Conservation (phyloP, 1,284 basidiomycete species). For the Coniophora puteana region DNA sequence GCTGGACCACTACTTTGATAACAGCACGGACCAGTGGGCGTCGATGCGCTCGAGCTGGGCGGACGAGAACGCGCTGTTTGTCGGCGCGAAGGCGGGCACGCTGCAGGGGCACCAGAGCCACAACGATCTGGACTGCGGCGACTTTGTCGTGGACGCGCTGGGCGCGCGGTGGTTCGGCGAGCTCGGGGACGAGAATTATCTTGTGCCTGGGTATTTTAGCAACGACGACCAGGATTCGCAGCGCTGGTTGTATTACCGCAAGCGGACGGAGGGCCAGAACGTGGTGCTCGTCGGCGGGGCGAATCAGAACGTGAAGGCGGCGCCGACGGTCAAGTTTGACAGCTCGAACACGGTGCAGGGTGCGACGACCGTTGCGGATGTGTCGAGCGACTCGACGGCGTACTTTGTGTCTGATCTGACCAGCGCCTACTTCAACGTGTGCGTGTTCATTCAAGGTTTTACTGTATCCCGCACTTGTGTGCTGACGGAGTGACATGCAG, state of each 20-base stretch:
- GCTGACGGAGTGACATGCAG: constrained; percentile 22
- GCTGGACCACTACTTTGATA: constrained; percentile 82
- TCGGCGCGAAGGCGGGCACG: constrained; percentile 86
- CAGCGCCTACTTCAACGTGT: constrained; percentile 77
- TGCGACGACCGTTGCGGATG: constrained; percentile 66
- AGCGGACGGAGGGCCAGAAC: constrained; percentile 97
- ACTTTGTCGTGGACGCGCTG: constrained; percentile 94
- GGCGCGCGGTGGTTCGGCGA: constrained; percentile 97
- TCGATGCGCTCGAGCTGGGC: constrained; percentile 94
- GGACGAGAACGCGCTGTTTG: constrained; percentile 77
- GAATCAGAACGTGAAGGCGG: constrained; percentile 82
- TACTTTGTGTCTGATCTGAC: constrained; percentile 83
- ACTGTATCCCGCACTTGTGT: constrained; percentile 7
- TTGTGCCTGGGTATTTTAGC: constrained; percentile 68
- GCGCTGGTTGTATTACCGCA: constrained; percentile 93
- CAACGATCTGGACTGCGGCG: constrained; percentile 90
- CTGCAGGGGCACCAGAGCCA: constrained; percentile 85
- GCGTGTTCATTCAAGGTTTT: constrained; percentile 38
- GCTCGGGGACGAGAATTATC: constrained; percentile 87
- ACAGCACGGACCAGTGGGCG: constrained; percentile 75
- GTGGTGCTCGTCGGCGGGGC: constrained; percentile 75
- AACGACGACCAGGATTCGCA: constrained; percentile 61
- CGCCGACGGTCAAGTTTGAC: constrained; percentile 57
- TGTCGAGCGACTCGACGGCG: constrained; percentile 72
- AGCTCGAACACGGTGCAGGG: constrained; percentile 72